phyloP scores from a whole-genome alignment of 257 asterid genomes.

The Knoxia roxburghii region DNA sequence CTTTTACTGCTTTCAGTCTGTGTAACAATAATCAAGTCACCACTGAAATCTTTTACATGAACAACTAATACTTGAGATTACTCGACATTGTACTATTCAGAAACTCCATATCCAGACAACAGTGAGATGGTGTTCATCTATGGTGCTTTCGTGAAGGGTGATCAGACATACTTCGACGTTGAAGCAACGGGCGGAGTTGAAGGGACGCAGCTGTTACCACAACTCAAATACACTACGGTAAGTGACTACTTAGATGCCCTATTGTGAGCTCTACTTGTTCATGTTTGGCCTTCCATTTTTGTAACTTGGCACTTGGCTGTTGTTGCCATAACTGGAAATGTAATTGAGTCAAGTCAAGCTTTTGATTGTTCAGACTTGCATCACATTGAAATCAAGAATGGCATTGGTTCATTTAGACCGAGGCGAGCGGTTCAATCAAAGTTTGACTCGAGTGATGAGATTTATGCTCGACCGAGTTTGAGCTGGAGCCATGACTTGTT shows the following conservation, averaged over 20 bases:
- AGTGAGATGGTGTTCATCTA: constrained; percentile 78
- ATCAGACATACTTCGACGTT: constrained; percentile 60
- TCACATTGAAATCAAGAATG: too few relatives aligned
- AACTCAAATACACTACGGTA: constrained; percentile 59
- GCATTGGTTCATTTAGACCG: too few relatives aligned
- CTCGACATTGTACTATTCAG: constrained; percentile 29
- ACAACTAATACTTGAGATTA: neutral
- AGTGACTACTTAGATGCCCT: constrained; percentile 56
- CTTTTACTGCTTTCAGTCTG: neutral
- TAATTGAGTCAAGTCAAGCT: too few relatives aligned
- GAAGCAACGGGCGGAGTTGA: constrained; percentile 52
- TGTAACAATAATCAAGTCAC: too few relatives aligned
- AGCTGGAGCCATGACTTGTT: too few relatives aligned
- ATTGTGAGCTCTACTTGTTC: constrained; percentile 20
- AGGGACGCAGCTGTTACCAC: constrained; percentile 67
- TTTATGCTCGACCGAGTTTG: too few relatives aligned
- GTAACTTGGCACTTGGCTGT: too few relatives aligned
- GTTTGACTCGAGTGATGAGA: too few relatives aligned
- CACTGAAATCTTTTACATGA: too few relatives aligned
- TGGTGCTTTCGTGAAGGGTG: constrained; percentile 80
- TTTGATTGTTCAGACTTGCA: too few relatives aligned
- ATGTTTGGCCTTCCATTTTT: neutral
- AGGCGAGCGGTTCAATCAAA: too few relatives aligned
- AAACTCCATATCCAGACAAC: constrained; percentile 69
- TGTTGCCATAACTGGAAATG: too few relatives aligned